These are phyloP conservation scores for Cucumis sativus DNA, from an alignment of 306 rosid species.

Conservation along the genomic window DNA sequence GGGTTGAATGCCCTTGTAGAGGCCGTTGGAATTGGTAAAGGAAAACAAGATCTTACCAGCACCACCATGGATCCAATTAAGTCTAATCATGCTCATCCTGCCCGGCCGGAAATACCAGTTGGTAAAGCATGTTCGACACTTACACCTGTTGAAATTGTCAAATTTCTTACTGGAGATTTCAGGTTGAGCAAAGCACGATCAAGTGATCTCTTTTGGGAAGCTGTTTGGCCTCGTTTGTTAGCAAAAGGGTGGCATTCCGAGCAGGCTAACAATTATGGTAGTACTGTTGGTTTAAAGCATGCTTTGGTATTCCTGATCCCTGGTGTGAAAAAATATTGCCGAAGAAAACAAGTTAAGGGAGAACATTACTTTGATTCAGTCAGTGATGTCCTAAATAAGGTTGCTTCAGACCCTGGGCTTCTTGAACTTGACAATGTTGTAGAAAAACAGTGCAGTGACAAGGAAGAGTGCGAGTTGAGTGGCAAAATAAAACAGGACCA, in stretches of 20 bases:
- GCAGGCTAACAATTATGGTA: constrained; percentile 51
- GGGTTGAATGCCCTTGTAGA: constrained; percentile 69
- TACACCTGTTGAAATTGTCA: constrained; percentile 49
- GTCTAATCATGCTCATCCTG: constrained; percentile 35
- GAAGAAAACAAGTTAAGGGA: constrained; percentile 65
- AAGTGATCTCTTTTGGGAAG: constrained; percentile 90
- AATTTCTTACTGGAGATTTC: constrained; percentile 68
- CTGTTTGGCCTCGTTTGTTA: constrained; percentile 96
- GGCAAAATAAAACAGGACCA: neutral
- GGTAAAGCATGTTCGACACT: constrained; percentile 80
- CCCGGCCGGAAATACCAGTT: constrained; percentile 65
- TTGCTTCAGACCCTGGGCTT: constrained; percentile 75
- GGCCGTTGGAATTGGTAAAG: constrained; percentile 77
- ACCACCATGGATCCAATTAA: constrained; percentile 32
- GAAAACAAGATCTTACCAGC: constrained; percentile 74
- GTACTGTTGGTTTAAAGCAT: constrained; percentile 33
- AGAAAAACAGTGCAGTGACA: constrained; percentile 36
- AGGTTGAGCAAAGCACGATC: constrained; percentile 89
- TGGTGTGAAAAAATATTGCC: constrained; percentile 64
- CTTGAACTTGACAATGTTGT: constrained; percentile 47
- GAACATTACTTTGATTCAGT: constrained; percentile 69
- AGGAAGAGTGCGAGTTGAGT: constrained; percentile 17
- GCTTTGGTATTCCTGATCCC: constrained; percentile 77
- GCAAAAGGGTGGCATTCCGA: constrained; percentile 98
- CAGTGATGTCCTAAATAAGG: constrained; percentile 59